Evolutionary conservation across 345 rosid genomes (phyloP), one percentile per base, ranked within the genome.

Genomic region (Eucalyptus pumila): DNA sequence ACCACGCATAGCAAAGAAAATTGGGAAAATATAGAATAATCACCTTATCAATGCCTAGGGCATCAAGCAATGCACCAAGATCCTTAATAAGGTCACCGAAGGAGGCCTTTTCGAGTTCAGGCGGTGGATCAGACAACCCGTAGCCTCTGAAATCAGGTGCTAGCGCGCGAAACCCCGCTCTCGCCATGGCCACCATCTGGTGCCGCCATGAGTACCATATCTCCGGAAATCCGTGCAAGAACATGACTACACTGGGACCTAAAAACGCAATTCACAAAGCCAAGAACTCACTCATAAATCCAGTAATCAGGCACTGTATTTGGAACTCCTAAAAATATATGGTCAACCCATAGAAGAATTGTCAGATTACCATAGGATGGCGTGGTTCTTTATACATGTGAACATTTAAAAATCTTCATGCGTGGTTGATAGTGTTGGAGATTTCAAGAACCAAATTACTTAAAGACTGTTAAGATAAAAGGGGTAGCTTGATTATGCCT

Each of bases 191-290:
- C 49, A 92, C 86, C 94, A 93, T 93, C 92, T 93, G 94, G 93
- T 95, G 90, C 40, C 95, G 93, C 95, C 94, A 94, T 4, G 94
- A 89, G 92, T 92, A 95, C 96, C 96, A 94, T 88, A 92, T 92
- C 92, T 95, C 95, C 14, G 95, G 97, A 90, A 94, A 94, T n/a
- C 96, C 94, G 50, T 94, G 94, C 87, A 94, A 88, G 93, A 94
- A 93, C 42, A 94, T 50, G 30, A 94, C 93, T 87, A 81, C 93
- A 56, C 92, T 87, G 12, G 88, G 56, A 80, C 94, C 94, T 92
- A 90, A 37, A 30, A 42, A 17, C 80, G 11, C 80, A 34, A 34
- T 69, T 69, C 80, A 69, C 80, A 69, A 34, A 69, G 24, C 44
- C 80, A 17, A 69, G 13, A 69, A 34, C 80, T 34, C 44, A 19